phyloP scores from a whole-genome alignment of 805 yeast species.

The Scheffersomyces stipitis region DNA sequence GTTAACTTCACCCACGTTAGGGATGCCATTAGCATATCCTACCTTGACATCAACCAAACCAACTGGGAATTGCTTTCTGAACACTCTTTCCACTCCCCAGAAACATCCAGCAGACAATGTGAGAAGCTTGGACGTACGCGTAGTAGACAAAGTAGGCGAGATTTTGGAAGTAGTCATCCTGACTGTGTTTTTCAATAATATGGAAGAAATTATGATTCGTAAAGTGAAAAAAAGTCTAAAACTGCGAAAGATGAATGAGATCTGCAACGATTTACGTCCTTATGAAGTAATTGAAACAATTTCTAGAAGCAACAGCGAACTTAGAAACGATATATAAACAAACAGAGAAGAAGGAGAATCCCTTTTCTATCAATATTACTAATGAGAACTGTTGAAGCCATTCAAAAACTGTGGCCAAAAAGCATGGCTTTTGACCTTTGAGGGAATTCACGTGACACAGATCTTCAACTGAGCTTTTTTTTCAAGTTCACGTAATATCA shows the following conservation, averaged over 20 bases:
- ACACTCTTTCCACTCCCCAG: conserved; percentile 90
- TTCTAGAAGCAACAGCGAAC: too few relatives aligned
- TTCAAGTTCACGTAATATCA: not conserved
- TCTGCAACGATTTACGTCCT: too few relatives aligned
- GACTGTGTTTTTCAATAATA: too few relatives aligned
- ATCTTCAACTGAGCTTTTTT: not conserved
- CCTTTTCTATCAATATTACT: too few relatives aligned
- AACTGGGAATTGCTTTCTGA: conserved; percentile 63
- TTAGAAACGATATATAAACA: too few relatives aligned
- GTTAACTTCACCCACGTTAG: conserved; percentile 37
- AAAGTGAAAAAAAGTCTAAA: too few relatives aligned
- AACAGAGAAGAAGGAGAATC: too few relatives aligned
- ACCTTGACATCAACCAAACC: conserved; percentile 77
- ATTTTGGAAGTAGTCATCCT: conserved; percentile 11
- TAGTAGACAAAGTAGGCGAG: conserved; percentile 36
- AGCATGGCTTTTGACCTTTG: not conserved
- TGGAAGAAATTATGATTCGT: too few relatives aligned
- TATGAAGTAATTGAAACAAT: too few relatives aligned
- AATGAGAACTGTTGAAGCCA: too few relatives aligned
- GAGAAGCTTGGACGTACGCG: conserved; percentile 33
- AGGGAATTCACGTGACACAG: not conserved
- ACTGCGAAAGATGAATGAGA: too few relatives aligned
- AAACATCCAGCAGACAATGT: conserved; percentile 66
- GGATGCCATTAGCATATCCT: conserved; percentile 87
- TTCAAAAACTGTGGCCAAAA: too few relatives aligned